Evolutionary conservation across 1,139 yeast species (phyloP).

Genomic region (Diutina neorugosa): DNA sequence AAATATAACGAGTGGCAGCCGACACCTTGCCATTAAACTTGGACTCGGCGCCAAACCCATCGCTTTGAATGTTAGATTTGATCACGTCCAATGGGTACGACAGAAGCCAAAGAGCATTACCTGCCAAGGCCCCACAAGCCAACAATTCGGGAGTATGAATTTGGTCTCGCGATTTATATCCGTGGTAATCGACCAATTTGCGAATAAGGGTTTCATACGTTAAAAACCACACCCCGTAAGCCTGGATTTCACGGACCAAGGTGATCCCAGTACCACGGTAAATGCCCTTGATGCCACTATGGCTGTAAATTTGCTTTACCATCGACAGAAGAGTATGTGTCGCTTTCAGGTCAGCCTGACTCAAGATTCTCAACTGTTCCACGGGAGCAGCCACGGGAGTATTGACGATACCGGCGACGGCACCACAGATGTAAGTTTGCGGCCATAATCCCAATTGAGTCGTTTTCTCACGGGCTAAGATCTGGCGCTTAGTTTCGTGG

Average conservation of each 20-base stretch:
- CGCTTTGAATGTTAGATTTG: conserved; percentile 61
- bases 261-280: conserved; percentile 55
- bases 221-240: conserved; percentile 75
- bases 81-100: conserved; percentile 58
- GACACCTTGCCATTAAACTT: conserved; percentile 33
- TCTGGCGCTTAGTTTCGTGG: conserved; percentile 60
- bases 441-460: conserved; percentile 37
- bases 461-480: conserved; percentile 20
- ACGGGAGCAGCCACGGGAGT: conserved; percentile 64
- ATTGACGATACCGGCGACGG: conserved; percentile 67
- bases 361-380: conserved; percentile 60
- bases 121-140: conserved; percentile 57
- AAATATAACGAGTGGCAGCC: conserved; percentile 37
- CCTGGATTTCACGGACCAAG: conserved; percentile 57
- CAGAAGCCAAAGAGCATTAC: conserved; percentile 55
- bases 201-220: conserved; percentile 53
- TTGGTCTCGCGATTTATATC: conserved; percentile 32
- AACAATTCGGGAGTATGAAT: conserved; percentile 52
- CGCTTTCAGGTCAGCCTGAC: conserved; percentile 50
- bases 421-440: conserved; percentile 64
- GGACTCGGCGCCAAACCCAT: conserved; percentile 36
- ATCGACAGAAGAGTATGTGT: conserved; percentile 29
- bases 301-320: conserved; percentile 28
- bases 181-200: conserved; percentile 20
- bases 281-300: conserved; percentile 41